These are phyloP conservation scores for Neocatenulostroma microsporum DNA, from an alignment of 2,329 filamentous ascomycete genomes.

Conservation along the genomic window DNA sequence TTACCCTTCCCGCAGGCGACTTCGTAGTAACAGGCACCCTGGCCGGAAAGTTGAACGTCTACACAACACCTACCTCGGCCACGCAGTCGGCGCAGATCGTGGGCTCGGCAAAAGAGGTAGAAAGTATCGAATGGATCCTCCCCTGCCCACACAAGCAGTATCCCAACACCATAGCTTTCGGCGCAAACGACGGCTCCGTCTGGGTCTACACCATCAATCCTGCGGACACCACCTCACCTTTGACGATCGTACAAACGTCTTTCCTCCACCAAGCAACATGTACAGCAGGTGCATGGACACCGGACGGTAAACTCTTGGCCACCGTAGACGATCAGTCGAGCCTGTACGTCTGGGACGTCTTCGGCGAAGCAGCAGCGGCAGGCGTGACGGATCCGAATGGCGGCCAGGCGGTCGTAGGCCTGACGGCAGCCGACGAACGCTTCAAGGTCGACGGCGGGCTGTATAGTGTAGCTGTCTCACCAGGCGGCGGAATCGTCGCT, in stretches of 20 bases:
- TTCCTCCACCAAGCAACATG: slow-evolving; percentile 81
- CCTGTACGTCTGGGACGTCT: slow-evolving; percentile 89
- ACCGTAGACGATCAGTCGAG: slow-evolving; percentile 85
- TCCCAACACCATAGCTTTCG: slow-evolving; percentile 77
- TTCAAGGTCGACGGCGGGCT: slow-evolving; percentile 88
- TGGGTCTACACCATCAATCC: slow-evolving; percentile 90
- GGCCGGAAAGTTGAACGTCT: slow-evolving; percentile 69
- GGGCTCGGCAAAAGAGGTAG: slow-evolving; percentile 76
- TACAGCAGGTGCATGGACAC: slow-evolving; percentile 85
- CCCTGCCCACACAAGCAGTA: slow-evolving; percentile 64
- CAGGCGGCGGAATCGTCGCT: slow-evolving; percentile 68
- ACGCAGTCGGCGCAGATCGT: slow-evolving; percentile 47
- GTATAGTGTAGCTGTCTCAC: slow-evolving; percentile 78
- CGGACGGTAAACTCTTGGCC: slow-evolving; percentile 76
- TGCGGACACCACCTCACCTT: slow-evolving; percentile 50
- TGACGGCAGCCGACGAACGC: slow-evolving; percentile 76
- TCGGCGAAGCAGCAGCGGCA: slow-evolving; percentile 64
- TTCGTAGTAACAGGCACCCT: slow-evolving; percentile 81
- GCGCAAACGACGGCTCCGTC: slow-evolving; percentile 82
- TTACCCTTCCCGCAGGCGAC: slow-evolving; percentile 74
- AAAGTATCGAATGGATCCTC: slow-evolving; percentile 87
- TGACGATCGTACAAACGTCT: slow-evolving; percentile 83
- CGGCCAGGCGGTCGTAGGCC: slow-evolving; percentile 58
- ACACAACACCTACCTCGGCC: slow-evolving; percentile 22
- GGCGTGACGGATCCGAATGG: slow-evolving; percentile 48